These are phyloP conservation scores for Lablab purpureus DNA, from an alignment of 306 rosid genomes.

Conservation along the genomic window DNA sequence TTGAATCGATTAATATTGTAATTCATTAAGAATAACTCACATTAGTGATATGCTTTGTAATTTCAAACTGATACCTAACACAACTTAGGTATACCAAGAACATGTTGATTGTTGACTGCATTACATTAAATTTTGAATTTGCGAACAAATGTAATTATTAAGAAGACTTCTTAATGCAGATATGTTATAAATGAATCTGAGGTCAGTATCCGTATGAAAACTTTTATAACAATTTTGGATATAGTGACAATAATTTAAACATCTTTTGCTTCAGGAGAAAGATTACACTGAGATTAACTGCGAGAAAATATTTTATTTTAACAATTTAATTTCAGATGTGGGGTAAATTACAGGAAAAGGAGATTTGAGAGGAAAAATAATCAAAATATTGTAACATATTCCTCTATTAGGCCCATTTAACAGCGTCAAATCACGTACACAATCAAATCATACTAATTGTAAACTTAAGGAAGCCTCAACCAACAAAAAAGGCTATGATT, in stretches of 20 bases:
- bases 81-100: neutral
- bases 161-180: neutral
- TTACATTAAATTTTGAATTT: neutral
- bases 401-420: too few relatives aligned
- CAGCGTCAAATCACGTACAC: too few relatives aligned
- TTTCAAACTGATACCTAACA: neutral
- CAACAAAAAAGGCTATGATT: too few relatives aligned
- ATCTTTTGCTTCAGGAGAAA: too few relatives aligned
- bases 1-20: neutral
- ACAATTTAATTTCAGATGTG: too few relatives aligned
- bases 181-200: neutral
- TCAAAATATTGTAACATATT: too few relatives aligned
- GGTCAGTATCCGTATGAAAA: neutral
- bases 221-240: neutral
- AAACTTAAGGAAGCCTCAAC: too few relatives aligned
- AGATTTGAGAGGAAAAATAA: too few relatives aligned
- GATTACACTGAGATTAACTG: too few relatives aligned
- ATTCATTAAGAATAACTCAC: neutral
- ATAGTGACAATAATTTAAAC: neutral
- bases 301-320: too few relatives aligned
- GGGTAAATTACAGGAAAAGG: too few relatives aligned
- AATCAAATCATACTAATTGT: too few relatives aligned
- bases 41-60: neutral
- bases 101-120: neutral
- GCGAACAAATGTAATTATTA: neutral